Evolutionary conservation across 768 basidiomycete genomes (phyloP).

Genomic region (Dacryopinax spathularia): DNA sequence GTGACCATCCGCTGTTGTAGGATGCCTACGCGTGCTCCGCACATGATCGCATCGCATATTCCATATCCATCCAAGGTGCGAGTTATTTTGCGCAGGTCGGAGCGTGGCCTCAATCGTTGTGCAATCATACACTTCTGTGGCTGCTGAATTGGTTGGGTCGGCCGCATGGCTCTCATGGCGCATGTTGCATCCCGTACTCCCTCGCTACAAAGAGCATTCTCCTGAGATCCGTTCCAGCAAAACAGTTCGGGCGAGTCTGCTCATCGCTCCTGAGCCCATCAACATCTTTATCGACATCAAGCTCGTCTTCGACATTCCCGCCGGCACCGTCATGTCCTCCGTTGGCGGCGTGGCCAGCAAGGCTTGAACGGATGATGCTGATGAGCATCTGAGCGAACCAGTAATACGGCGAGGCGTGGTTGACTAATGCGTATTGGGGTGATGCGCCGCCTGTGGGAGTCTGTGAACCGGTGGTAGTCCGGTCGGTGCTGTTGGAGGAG

Average conservation of each 20-base stretch:
- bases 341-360: slow-evolving; percentile 1
- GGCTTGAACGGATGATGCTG: slow-evolving; percentile 19
- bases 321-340: slow-evolving; percentile 4
- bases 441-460: not conserved
- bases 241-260: slow-evolving; percentile 3
- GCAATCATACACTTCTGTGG: too few species aligned
- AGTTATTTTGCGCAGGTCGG: too few species aligned
- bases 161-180: not conserved
- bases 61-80: too few species aligned
- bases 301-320: not conserved
- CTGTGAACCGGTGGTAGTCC: not conserved
- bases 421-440: slow-evolving; percentile 6
- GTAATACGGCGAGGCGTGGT: slow-evolving; percentile 27
- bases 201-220: slow-evolving; percentile 13
- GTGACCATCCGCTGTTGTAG: too few species aligned
- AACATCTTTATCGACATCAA: not conserved
- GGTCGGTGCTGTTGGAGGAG: slow-evolving; percentile 6
- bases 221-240: slow-evolving; percentile 8
- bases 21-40: too few species aligned
- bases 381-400: slow-evolving; percentile 26
- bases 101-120: too few species aligned
- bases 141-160: too few species aligned
- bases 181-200: slow-evolving; percentile 7
- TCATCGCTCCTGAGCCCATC: slow-evolving; percentile 1
- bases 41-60: too few species aligned